phyloP scores from a whole-genome alignment of 768 basidiomycete species.

The Leucosporidium scottii region DNA sequence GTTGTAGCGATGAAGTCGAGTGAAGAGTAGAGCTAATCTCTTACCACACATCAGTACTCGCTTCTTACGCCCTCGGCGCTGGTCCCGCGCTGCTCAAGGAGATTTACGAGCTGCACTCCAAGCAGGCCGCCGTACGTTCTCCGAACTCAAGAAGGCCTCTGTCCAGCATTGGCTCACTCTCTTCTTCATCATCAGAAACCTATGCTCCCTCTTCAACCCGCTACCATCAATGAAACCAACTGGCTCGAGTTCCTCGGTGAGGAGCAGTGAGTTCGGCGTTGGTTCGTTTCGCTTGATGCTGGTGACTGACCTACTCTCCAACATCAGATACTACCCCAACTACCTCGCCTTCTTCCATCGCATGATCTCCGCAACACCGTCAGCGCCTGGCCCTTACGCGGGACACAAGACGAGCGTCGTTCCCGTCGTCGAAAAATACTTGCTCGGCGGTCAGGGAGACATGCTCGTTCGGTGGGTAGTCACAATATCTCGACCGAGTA shows the following conservation, averaged over 20 bases:
- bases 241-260: conserved; percentile 28
- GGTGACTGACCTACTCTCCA: neutral
- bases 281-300: neutral
- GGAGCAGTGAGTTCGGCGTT: conserved; percentile 9
- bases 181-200: conserved; percentile 15
- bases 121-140: neutral
- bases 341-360: conserved; percentile 36
- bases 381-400: neutral
- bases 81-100: conserved; percentile 13
- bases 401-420: conserved; percentile 17
- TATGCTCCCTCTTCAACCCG: conserved; percentile 19
- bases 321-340: conserved; percentile 33
- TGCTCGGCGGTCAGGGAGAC: conserved; percentile 31
- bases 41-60: conserved; percentile 10
- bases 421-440: conserved; percentile 34
- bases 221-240: conserved; percentile 23
- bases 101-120: conserved; percentile 20
- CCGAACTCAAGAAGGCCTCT: neutral
- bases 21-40: neutral
- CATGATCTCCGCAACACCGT: conserved; percentile 12
- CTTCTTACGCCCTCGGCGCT: conserved; percentile 27
- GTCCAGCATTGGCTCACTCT: too few species aligned
- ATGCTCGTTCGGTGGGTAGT: conserved; percentile 29
- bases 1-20: neutral
- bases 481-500: neutral